Conservation (phyloP, 73 alveolate genomes). For the Strombidium stylifer region DNA sequence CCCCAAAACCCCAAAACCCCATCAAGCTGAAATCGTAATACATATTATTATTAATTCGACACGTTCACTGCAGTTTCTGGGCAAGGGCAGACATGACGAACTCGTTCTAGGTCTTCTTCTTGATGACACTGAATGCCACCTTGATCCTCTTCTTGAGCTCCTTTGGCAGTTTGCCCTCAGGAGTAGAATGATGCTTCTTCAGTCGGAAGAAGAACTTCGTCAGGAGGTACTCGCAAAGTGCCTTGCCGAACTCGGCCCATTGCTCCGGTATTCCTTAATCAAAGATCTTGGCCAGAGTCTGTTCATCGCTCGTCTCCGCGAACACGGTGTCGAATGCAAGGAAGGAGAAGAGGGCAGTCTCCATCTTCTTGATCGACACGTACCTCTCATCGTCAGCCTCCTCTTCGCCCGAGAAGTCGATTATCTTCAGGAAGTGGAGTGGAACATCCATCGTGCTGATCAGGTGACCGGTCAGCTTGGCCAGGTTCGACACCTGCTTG, state of each 20-base stretch:
- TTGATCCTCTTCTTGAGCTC: conserved; percentile 12
- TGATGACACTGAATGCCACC: too few species aligned
- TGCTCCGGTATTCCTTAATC: conserved; percentile 13
- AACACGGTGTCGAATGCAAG: not conserved
- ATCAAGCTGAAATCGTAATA: too few species aligned
- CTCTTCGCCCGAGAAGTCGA: not conserved
- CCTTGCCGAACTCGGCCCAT: conserved; percentile 17
- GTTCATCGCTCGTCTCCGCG: not conserved
- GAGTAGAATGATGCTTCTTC: conserved; percentile 9
- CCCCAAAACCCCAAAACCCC: too few species aligned
- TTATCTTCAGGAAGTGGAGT: conserved; percentile 22
- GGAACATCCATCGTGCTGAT: conserved; percentile 21
- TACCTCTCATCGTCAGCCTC: too few species aligned
- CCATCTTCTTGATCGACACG: not conserved
- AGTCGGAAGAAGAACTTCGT: conserved; percentile 24
- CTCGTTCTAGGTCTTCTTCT: too few species aligned
- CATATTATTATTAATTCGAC: too few species aligned
- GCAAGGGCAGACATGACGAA: too few species aligned
- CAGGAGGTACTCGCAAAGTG: conserved; percentile 17
- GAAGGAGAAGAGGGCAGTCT: not conserved
- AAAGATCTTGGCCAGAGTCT: conserved; percentile 1
- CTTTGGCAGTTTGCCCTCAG: not conserved
- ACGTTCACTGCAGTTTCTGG: too few species aligned
- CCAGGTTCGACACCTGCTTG: conserved; percentile 39
- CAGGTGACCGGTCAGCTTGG: conserved; percentile 22